Conservation (phyloP, 1,284 basidiomycete species). For the Malassezia vespertilionis region DNA sequence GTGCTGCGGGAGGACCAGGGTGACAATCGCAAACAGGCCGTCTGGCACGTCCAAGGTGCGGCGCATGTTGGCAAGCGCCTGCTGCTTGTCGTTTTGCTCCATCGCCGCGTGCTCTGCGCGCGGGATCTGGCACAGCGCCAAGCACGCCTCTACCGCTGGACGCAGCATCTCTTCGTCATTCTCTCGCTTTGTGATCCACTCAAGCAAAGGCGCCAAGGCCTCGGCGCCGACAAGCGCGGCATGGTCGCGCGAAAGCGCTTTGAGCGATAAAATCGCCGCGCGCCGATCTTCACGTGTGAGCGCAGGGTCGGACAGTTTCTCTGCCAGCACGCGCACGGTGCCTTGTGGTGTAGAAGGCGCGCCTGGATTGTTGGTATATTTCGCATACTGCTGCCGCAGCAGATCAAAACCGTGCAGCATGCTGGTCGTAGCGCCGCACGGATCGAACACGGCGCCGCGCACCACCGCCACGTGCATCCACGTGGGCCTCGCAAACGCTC, state of each 20-base stretch:
- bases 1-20: constrained; percentile 50
- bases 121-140: constrained; percentile 32
- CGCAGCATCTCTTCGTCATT: constrained; percentile 35
- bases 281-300: constrained; percentile 59
- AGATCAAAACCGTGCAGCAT: constrained; percentile 46
- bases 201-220: constrained; percentile 29
- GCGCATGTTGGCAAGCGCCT: constrained; percentile 62
- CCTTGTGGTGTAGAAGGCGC: constrained; percentile 63
- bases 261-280: constrained; percentile 79
- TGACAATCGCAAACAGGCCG: constrained; percentile 64
- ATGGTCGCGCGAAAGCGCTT: constrained; percentile 81
- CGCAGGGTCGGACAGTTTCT: constrained; percentile 55
- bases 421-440: constrained; percentile 4
- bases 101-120: constrained; percentile 6
- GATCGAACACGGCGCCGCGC: neutral
- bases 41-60: constrained; percentile 59
- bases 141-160: constrained; percentile 30
- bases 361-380: constrained; percentile 36
- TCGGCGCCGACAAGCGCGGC: constrained; percentile 53
- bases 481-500: neutral
- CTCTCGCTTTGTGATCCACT: constrained; percentile 24
- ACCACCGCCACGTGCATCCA: neutral
- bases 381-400: constrained; percentile 39
- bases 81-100: neutral
- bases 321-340: constrained; percentile 74